A percentile compares a stretch with the other conserved stretches of the same genome.
Evolutionary conservation across 768 basidiomycete genomes (phyloP).

Genomic region (Leccinum boreale): DNA sequence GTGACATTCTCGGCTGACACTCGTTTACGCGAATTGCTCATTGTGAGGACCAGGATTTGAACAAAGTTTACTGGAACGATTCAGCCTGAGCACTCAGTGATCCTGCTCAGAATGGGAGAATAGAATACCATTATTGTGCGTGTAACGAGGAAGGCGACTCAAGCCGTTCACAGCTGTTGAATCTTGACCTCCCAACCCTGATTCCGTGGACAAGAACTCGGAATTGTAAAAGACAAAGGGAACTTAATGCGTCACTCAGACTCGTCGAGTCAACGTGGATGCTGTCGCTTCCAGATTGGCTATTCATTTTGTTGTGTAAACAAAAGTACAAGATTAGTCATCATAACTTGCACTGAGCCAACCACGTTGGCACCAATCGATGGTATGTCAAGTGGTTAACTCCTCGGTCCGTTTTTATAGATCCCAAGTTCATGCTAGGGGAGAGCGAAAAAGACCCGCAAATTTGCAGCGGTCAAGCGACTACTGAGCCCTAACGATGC

Average conservation of each 20-base stretch:
- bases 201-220: neutral
- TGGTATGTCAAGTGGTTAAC: slow-evolving; percentile 14
- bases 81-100: neutral
- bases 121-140: neutral
- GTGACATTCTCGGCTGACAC: neutral
- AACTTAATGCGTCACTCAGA: neutral
- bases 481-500: slow-evolving; percentile 93
- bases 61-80: neutral
- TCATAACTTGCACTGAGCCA: neutral
- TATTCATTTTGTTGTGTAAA: neutral
- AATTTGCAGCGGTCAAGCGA: slow-evolving; percentile 92
- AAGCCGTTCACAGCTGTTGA: neutral
- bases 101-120: neutral
- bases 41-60: neutral
- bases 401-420: neutral
- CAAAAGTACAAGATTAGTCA: neutral
- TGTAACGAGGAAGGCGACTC: neutral
- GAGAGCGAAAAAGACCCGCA: slow-evolving; percentile 90
- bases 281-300: neutral
- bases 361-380: neutral
- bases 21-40: neutral
- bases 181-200: neutral
- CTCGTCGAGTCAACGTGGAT: neutral
- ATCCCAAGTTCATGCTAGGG: slow-evolving; percentile 44
- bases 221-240: neutral